Base-by-base conservation (phyloP, 768 basidiomycete species). In the Tubosaeta sp. region DNA sequence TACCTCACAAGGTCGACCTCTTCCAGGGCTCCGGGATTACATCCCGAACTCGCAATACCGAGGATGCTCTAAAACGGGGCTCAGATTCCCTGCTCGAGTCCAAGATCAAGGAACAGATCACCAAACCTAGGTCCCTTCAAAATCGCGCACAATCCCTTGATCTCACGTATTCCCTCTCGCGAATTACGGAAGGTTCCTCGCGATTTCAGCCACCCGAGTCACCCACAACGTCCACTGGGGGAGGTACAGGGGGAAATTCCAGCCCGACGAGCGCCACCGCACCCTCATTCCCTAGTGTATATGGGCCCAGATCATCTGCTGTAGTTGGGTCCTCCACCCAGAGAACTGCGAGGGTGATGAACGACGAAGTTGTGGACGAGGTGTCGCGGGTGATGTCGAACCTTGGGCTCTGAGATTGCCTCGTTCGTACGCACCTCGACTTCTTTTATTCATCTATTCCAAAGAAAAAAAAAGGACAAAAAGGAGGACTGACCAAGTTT, bases 111-210 rank as follows among this genome's bases (percentile, higher is more conserved):
- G 87, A 89, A 52, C 86, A 85, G 56, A 64, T 72, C 54, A 74
- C 76, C 30, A 90, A 90, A 70, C 88, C 89, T 5, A 85, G 90
- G 43, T 86, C 89, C 4, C 71, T 92, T 55, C 84, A 84, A 54
- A 90, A 90, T 59, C 86, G 92, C 16, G 92, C 92, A 0, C 92
- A 94, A 65, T 90, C 87, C 5, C 83, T 95, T 42, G 92, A 95
- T 64, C 73, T 95, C 57, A 91, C 88, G 0, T 83, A 83, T 57
- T 92, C 91, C 6, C 77, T 93, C 27, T 84, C 83, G n/a, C 84
- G 83, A 48, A 90, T 91, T 58, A 82, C 83, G 5, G 90, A 90
- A 61, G 77, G 82, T 18, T 70, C 75, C 24, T 75, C 82, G 48
- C 74, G 79, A 46, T 71, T 84, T 40, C 78, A 80, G 22, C 83